Conservation (phyloP, 768 basidiomycete genomes). For the Trametes cinnabarina region DNA sequence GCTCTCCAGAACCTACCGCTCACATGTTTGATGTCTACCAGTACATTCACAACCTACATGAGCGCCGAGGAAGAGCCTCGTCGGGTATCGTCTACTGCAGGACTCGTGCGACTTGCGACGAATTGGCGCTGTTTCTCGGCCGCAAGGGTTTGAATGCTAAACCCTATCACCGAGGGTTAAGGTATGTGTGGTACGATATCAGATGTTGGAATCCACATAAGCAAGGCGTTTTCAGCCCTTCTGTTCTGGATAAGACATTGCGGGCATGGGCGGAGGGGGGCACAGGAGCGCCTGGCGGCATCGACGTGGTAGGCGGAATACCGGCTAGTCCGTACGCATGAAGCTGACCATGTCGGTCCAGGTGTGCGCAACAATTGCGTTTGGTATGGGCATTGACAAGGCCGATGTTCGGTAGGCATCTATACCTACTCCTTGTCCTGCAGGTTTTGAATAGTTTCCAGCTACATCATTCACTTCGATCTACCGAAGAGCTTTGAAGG, state of each 20-base stretch:
- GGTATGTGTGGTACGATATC: too few species aligned
- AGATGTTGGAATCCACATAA: too few species aligned
- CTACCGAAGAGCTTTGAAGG: constrained; percentile 84
- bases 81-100: constrained; percentile 81
- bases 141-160: constrained; percentile 63
- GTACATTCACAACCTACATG: constrained; percentile 64
- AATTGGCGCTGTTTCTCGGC: constrained; percentile 60
- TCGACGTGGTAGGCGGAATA: constrained; percentile 61
- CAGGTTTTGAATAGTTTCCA: constrained; percentile 7
- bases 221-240: too few species aligned
- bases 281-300: constrained; percentile 42
- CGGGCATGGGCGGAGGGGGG: constrained; percentile 60
- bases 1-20: constrained; percentile 45
- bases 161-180: constrained; percentile 75
- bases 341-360: constrained; percentile 24
- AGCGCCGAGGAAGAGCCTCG: constrained; percentile 54
- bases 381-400: constrained; percentile 88
- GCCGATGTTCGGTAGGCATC: constrained; percentile 59
- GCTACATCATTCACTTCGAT: constrained; percentile 82
- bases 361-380: constrained; percentile 81
- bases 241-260: constrained; percentile 49
- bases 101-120: constrained; percentile 63
- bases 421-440: not conserved
- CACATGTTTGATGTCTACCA: constrained; percentile 66
- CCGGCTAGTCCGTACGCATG: not conserved